Evolutionary conservation across 768 basidiomycete genomes (phyloP).

Genomic region (Termitomyces sp.): DNA sequence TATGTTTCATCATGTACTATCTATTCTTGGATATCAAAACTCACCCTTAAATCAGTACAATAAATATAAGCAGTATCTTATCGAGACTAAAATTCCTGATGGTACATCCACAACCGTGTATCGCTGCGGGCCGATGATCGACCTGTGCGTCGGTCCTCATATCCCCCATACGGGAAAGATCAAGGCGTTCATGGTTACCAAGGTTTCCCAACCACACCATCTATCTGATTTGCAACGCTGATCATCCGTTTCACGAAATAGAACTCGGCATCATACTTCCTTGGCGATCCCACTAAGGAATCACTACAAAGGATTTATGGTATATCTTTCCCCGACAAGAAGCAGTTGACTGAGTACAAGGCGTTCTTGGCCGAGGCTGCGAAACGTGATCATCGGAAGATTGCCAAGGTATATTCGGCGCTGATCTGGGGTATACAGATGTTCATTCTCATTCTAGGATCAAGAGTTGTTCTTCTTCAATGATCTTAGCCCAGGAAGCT

Average conservation of each 20-base stretch:
- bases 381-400: constrained; percentile 96
- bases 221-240: constrained; percentile 3
- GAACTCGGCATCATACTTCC: constrained; percentile 98
- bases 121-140: constrained; percentile 97
- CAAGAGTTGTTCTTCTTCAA: constrained; percentile 99
- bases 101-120: constrained; percentile 97
- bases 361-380: constrained; percentile 94
- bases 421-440: constrained; percentile 4
- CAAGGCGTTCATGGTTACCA: constrained; percentile 96
- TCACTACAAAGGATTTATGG: constrained; percentile 96
- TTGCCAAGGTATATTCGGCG: constrained; percentile 64
- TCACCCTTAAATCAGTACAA: constrained; percentile 71
- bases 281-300: constrained; percentile 91
- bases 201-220: constrained; percentile 45
- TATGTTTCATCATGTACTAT: constrained; percentile 40
- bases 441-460: constrained; percentile 45
- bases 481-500: constrained; percentile 91
- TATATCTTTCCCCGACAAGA: constrained; percentile 98
- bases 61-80: constrained; percentile 96
- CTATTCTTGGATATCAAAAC: constrained; percentile 1
- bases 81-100: constrained; percentile 93
- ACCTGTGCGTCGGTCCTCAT: constrained; percentile 95
- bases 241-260: constrained; percentile 27
- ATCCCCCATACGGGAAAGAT: constrained; percentile 97
- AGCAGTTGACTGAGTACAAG: constrained; percentile 94